Base-by-base conservation (phyloP, 169 alveolate genomes). In the Plasmodium yoelii region DNA sequence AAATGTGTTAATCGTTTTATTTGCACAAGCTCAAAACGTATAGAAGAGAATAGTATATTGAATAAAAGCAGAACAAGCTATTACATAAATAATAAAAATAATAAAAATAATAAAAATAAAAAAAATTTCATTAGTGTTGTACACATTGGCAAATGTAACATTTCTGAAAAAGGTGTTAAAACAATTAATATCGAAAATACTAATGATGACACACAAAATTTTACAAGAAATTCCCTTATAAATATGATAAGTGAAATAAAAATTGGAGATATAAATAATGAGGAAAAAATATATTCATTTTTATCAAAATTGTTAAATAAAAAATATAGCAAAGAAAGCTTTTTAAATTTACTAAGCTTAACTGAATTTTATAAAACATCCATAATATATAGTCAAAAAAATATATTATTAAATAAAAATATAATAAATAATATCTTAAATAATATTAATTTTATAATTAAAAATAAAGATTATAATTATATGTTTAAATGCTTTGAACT, bases 401-500 rank as follows among this genome's bases (percentile, higher is more conserved):
- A 6, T 39, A 34, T 34, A 34, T 65, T 5, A 6, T 10, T 6
- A 39, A 63, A 18, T 6, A 39, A 22, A 46, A 47, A 46, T 18
- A 77, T 77, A 18, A 19, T 13, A 51, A 39, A 57, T 46, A 22
- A 39, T 22, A 22, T 77, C 7, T 63, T 13, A 22, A 57, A 63
- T 47, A 22, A 53, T 56, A 18, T 57, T 1, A 53, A 77, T 56
- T 64, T 44, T 42, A 44, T 69, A 0, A 51, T 64, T 24, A 34
- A 18, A 18, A n/a, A 60, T 15, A 61, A 46, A n/a, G 67, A 77
- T 7, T 47, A 77, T 24, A 13, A 42, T 39, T 67, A 42, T 5
- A 28, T 82, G 22, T 67, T 67, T 49, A 55, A 82, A 0, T 67
- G 55, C 34, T 82, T 53, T 49, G 73, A 82, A 61, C 18, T 82